Conservation (phyloP, 2,329 filamentous ascomycete species). For the Curvularia spicifera region DNA sequence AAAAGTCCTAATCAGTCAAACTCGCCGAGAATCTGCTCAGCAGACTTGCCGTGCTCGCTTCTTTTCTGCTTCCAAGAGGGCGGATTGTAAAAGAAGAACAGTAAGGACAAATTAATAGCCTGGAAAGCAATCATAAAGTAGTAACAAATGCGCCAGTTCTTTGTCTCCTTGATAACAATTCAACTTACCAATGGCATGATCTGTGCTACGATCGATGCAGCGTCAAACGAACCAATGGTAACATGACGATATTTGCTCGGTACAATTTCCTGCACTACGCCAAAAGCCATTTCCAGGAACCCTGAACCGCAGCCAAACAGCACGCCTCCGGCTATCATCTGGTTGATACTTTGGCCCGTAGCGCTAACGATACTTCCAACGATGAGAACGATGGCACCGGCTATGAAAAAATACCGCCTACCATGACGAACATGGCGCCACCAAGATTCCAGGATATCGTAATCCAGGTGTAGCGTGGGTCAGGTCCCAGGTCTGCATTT, state of each 20-base stretch:
- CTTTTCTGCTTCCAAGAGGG: slow-evolving; percentile 49
- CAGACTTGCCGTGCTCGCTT: slow-evolving; percentile 33
- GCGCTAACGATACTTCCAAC: slow-evolving; percentile 51
- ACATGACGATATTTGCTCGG: slow-evolving; percentile 50
- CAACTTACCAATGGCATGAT: slow-evolving; percentile 44
- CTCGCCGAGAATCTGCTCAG: slow-evolving; percentile 28
- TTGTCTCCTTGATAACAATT: slow-evolving; percentile 38
- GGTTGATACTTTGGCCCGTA: slow-evolving; percentile 48
- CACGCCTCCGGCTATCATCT: slow-evolving; percentile 52
- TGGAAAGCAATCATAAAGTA: slow-evolving; percentile 47
- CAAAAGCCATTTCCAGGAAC: slow-evolving; percentile 52
- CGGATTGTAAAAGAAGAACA: slow-evolving; percentile 46
- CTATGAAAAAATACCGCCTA: slow-evolving; percentile 42
- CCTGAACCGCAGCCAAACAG: slow-evolving; percentile 52
- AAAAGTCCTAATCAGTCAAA: slow-evolving; percentile 41
- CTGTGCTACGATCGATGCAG: slow-evolving; percentile 41
- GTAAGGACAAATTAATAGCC: slow-evolving; percentile 29
- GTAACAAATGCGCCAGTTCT: slow-evolving; percentile 38
- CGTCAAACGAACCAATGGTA: slow-evolving; percentile 48
- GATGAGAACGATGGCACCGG: slow-evolving; percentile 44
- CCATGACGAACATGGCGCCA: slow-evolving; percentile 42
- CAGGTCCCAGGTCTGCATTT: slow-evolving; percentile 44
- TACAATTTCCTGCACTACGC: slow-evolving; percentile 49
- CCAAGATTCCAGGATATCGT: slow-evolving; percentile 45
- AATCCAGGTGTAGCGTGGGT: slow-evolving; percentile 43